A percentile compares a stretch with the other conserved stretches of the same genome.
These are phyloP conservation scores for Stephania japonica DNA, from an alignment of 164 flowering plant genomes.

Conservation along the genomic window DNA sequence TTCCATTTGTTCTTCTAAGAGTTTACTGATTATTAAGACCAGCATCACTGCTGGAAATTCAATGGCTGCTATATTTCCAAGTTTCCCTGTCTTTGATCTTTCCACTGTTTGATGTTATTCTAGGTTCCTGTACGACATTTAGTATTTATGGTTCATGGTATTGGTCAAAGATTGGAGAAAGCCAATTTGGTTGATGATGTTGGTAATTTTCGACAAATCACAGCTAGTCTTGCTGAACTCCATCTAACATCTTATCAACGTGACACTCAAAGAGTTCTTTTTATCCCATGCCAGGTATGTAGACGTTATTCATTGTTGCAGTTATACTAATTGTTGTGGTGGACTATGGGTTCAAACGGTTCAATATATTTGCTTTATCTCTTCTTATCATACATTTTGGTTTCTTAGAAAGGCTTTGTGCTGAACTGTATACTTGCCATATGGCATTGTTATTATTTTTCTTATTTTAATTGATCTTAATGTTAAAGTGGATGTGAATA, in stretches of 20 bases:
- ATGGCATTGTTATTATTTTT: too few relatives aligned
- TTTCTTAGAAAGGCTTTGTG: too few relatives aligned
- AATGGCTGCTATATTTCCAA: background rate
- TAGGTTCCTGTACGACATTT: slow-evolving; percentile 96
- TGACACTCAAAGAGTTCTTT: slow-evolving; percentile 80
- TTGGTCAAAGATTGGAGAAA: slow-evolving; percentile 96
- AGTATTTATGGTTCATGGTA: slow-evolving; percentile 99
- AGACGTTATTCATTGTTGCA: background rate
- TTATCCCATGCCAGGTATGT: slow-evolving; percentile 90
- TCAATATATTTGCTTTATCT: too few relatives aligned
- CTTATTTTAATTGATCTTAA: too few relatives aligned
- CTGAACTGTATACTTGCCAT: too few relatives aligned
- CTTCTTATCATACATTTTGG: too few relatives aligned
- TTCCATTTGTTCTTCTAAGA: background rate
- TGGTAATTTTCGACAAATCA: slow-evolving; percentile 72
- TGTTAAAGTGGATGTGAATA: too few relatives aligned
- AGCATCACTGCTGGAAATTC: background rate
- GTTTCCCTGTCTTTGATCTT: background rate
- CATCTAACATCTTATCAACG: slow-evolving; percentile 82
- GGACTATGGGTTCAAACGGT: too few relatives aligned
- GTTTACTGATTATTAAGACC: background rate
- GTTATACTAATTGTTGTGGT: too few relatives aligned
- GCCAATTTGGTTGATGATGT: slow-evolving; percentile 98
- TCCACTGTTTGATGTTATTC: background rate
- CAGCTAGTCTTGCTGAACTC: slow-evolving; percentile 69